Conservation (phyloP, 192 early-diverging fungal genomes). For the Backusella morwellensis region DNA sequence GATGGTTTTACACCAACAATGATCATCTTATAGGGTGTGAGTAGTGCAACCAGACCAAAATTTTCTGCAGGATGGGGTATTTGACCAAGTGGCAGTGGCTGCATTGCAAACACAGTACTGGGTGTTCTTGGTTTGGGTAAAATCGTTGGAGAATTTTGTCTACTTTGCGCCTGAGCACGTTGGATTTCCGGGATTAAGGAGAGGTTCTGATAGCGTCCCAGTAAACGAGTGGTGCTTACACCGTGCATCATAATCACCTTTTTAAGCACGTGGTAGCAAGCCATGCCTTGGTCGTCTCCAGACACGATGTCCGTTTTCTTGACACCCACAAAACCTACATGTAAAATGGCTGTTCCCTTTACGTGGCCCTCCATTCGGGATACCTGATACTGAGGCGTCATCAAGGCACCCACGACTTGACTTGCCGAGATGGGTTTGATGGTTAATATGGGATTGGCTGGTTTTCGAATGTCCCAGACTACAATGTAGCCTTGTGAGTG, state of each 20-base stretch:
- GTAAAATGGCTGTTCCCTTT: slow-evolving; percentile 51
- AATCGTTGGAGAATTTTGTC: slow-evolving; percentile 1
- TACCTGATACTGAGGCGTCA: slow-evolving; percentile 4
- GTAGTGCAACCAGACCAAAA: slow-evolving; percentile 56
- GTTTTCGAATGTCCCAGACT: slow-evolving; percentile 54
- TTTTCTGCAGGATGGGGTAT: slow-evolving; percentile 51
- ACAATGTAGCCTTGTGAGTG: slow-evolving; percentile 54
- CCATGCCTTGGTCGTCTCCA: slow-evolving; percentile 59
- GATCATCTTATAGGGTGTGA: slow-evolving; percentile 62
- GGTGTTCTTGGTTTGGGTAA: slow-evolving; percentile 43
- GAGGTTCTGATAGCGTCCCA: slow-evolving; percentile 52
- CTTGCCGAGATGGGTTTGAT: slow-evolving; percentile 49
- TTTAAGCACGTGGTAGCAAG: slow-evolving; percentile 57
- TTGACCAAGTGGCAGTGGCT: slow-evolving; percentile 54
- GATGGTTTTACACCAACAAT: slow-evolving; percentile 59
- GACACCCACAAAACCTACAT: slow-evolving; percentile 56
- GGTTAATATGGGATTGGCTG: slow-evolving; percentile 42
- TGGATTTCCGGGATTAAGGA: slow-evolving; percentile 17
- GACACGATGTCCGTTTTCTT: slow-evolving; percentile 55
- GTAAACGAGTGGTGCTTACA: slow-evolving; percentile 51
- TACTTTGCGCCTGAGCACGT: neutral
- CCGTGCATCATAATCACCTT: slow-evolving; percentile 60
- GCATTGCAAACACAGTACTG: slow-evolving; percentile 60
- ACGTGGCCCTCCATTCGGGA: slow-evolving; percentile 55
- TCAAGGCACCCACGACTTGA: slow-evolving; percentile 35